A percentile compares a stretch with the other conserved stretches of the same genome.
Conservation (phyloP, 2,329 filamentous ascomycete species). For the Talaromyces marneffei region DNA sequence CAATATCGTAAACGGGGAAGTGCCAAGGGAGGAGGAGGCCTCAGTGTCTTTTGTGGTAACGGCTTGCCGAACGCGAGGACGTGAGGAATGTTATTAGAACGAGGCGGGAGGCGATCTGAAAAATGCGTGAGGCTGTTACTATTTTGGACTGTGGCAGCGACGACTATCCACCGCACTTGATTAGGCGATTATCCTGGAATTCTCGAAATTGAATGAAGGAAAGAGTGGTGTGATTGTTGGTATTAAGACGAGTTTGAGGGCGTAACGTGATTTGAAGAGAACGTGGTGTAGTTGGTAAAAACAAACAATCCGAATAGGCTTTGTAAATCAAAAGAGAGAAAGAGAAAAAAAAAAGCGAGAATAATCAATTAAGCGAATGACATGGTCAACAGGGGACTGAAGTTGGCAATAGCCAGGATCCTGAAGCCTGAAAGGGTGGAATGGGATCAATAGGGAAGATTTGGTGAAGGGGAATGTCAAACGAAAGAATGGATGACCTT, state of each 20-base stretch:
- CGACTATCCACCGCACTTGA: not conserved
- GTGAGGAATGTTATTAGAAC: conserved; percentile 11
- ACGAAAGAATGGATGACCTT: not conserved
- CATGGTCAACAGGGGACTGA: conserved; percentile 12
- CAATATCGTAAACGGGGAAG: not conserved
- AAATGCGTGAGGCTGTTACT: not conserved
- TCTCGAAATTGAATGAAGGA: too few species aligned
- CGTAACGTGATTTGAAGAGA: conserved; percentile 5
- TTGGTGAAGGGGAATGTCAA: not conserved
- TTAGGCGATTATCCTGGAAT: not conserved
- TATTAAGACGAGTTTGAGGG: not conserved
- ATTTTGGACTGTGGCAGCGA: conserved; percentile 1
- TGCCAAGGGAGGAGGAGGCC: not conserved
- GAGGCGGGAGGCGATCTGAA: conserved; percentile 3
- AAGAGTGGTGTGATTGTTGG: not conserved
- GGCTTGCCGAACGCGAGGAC: conserved; percentile 5
- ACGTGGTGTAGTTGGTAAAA: conserved; percentile 11
- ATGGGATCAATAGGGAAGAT: not conserved
- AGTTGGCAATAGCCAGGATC: not conserved
- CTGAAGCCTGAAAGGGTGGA: conserved; percentile 5
- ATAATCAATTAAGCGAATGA: conserved; percentile 12
- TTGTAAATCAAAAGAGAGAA: not conserved
- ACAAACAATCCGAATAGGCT: not conserved
- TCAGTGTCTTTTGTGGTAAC: not conserved
- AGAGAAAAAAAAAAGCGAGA: not conserved